Evolutionary conservation across 108 stramenopile species (phyloP).

Genomic region (Mayamaea pseudoterrestris): DNA sequence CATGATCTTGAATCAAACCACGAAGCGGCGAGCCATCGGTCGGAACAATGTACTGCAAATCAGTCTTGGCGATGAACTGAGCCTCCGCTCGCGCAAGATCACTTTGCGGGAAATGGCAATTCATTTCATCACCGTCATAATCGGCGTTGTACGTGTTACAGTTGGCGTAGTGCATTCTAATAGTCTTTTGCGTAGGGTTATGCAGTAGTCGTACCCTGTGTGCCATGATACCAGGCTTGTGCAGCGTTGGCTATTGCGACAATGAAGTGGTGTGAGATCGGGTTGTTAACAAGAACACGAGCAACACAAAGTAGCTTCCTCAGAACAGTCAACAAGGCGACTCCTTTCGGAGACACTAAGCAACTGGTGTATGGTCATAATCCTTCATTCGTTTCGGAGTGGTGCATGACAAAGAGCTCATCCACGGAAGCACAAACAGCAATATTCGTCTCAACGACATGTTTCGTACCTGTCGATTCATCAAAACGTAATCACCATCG

Average conservation of each 20-base stretch:
- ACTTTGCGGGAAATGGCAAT: slow-evolving; percentile 98
- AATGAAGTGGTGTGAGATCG: background rate
- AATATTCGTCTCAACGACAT: background rate
- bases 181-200: slow-evolving; percentile 85
- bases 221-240: slow-evolving; percentile 99
- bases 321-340: background rate
- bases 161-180: slow-evolving; percentile 93
- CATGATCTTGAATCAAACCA: slow-evolving; percentile 99
- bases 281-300: background rate
- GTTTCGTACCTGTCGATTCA: slow-evolving; percentile 89
- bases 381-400: slow-evolving; percentile 81
- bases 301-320: slow-evolving; percentile 1
- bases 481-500: slow-evolving; percentile 93
- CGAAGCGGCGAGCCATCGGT: slow-evolving; percentile 95
- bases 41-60: slow-evolving; percentile 93
- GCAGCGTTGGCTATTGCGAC: slow-evolving; percentile 83
- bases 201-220: slow-evolving; percentile 93
- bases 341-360: slow-evolving; percentile 4
- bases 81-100: slow-evolving; percentile 95
- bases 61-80: slow-evolving; percentile 83
- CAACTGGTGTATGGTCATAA: slow-evolving; percentile 41
- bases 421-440: slow-evolving; percentile 33
- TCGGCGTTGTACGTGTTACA: slow-evolving; percentile 99
- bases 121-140: slow-evolving; percentile 99
- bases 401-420: slow-evolving; percentile 81